phyloP scores from a whole-genome alignment of 352 stramenopile species.

The Elongisporangium undulatum region DNA sequence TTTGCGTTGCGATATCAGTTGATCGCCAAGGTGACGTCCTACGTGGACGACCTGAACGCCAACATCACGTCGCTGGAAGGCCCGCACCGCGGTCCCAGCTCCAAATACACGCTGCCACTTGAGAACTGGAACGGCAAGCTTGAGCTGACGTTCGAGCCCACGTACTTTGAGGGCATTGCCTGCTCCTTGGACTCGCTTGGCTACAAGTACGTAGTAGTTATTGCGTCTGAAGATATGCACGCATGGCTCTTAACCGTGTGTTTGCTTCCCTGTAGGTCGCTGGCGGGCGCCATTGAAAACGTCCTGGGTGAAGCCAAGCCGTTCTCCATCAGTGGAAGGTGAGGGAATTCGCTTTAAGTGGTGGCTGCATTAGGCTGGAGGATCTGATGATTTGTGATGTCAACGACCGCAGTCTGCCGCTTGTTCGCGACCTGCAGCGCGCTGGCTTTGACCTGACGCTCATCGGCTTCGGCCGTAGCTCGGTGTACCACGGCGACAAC shows the following conservation, averaged over 20 bases:
- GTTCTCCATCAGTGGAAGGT: conserved; percentile 91
- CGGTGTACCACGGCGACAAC: conserved; percentile 91
- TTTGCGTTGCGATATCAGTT: conserved; percentile 26
- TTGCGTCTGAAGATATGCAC: neutral
- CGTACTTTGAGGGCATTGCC: conserved; percentile 89
- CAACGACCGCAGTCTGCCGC: conserved; percentile 41
- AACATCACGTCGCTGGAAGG: conserved; percentile 79
- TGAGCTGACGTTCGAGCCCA: conserved; percentile 81
- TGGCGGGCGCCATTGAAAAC: conserved; percentile 68
- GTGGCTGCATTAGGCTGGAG: too few relatives aligned
- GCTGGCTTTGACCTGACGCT: conserved; percentile 72
- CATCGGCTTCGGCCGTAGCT: conserved; percentile 73
- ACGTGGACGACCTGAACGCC: conserved; percentile 85
- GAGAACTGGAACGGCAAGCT: conserved; percentile 82
- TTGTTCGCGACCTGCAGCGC: conserved; percentile 77
- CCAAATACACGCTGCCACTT: conserved; percentile 87
- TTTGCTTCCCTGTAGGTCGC: conserved; percentile 27
- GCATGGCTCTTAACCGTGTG: neutral
- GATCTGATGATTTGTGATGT: conserved; percentile 22
- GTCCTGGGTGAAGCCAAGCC: conserved; percentile 83
- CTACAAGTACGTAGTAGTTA: conserved; percentile 48
- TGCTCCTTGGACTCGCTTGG: conserved; percentile 89
- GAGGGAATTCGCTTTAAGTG: too few relatives aligned
- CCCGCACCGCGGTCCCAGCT: conserved; percentile 74
- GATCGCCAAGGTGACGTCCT: conserved; percentile 69